phyloP scores from a whole-genome alignment of 345 rosid genomes.

The Theobroma cacao region DNA sequence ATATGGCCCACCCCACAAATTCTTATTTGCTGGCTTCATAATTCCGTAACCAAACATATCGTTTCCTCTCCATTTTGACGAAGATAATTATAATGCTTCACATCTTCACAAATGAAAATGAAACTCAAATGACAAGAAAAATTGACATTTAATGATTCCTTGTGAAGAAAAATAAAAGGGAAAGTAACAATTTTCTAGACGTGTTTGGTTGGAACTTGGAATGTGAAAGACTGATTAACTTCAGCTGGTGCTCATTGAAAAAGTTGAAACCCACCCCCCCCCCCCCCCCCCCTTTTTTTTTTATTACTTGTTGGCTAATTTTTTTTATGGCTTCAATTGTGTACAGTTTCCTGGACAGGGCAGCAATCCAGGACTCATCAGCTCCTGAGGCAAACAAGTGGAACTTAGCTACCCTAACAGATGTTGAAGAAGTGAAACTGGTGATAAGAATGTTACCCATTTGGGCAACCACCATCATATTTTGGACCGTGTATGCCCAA shows the following conservation, averaged over 20 bases:
- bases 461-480: conserved; percentile 86
- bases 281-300: not conserved
- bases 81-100: not conserved
- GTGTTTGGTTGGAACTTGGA: not conserved
- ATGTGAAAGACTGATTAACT: not conserved
- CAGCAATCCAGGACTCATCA: conserved; percentile 60
- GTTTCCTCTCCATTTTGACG: conserved; percentile 2
- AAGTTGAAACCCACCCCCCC: too few species aligned
- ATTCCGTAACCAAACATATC: not conserved
- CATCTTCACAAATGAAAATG: not conserved
- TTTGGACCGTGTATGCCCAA: conserved; percentile 98
- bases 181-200: not conserved
- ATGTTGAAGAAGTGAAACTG: conserved; percentile 91
- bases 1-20: conserved; percentile 1
- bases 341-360: conserved; percentile 83
- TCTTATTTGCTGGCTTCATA: not conserved
- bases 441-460: conserved; percentile 85
- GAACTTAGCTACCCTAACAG: conserved; percentile 78
- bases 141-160: conserved; percentile 2
- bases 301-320: not conserved
- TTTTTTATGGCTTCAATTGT: not conserved
- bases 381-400: conserved; percentile 48
- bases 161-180: not conserved
- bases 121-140: not conserved
- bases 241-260: not conserved